Evolutionary conservation across 208 protist genomes (phyloP).

Genomic region (Trichomonas tenax): DNA sequence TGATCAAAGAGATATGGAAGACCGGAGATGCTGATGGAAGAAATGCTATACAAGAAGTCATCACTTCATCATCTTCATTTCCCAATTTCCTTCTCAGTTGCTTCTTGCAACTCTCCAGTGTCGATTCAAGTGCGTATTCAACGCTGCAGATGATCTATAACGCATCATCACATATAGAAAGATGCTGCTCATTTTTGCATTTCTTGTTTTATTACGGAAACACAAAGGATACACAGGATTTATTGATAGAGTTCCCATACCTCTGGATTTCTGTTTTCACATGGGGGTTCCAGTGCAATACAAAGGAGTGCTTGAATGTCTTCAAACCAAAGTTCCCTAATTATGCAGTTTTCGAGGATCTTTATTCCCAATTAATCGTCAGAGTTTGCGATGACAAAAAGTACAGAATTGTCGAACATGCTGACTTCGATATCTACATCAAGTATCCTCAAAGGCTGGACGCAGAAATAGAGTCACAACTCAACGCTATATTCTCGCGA

Average conservation of each 20-base stretch:
- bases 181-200: not conserved
- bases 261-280: not conserved
- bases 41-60: not conserved
- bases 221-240: not conserved
- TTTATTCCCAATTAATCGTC: not conserved
- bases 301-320: not conserved
- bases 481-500: not conserved
- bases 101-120: not conserved
- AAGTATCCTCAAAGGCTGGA: not conserved
- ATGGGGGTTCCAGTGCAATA: not conserved
- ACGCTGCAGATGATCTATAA: not conserved
- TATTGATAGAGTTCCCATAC: not conserved
- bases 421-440: not conserved
- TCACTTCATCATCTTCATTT: not conserved
- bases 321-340: not conserved
- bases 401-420: not conserved
- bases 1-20: not conserved
- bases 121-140: not conserved
- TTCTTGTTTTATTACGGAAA: not conserved
- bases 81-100: not conserved
- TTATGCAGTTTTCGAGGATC: not conserved
- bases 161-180: not conserved
- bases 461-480: not conserved
- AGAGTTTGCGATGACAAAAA: not conserved
- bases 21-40: not conserved